Evolutionary conservation across 2,329 filamentous ascomycete genomes (phyloP).

Genomic region (Tolypocladium paradoxum): DNA sequence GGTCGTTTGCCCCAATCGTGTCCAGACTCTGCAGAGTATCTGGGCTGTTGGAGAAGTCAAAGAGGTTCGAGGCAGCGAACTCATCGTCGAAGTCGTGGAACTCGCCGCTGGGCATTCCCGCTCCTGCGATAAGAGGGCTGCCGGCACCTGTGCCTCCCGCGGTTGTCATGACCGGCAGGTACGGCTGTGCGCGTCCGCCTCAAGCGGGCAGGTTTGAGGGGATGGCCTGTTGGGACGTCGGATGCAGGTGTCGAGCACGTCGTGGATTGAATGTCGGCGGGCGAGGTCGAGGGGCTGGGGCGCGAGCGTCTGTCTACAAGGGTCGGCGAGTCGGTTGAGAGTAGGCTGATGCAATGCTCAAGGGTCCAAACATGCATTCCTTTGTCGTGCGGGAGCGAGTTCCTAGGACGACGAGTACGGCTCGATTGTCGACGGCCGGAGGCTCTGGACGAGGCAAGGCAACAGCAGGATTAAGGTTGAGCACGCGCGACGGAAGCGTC

Average conservation of each 20-base stretch:
- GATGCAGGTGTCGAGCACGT: not conserved
- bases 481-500: not conserved
- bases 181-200: slow-evolving; percentile 9
- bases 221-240: not conserved
- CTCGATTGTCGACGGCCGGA: not conserved
- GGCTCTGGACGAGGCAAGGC: not conserved
- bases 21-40: slow-evolving; percentile 25
- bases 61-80: slow-evolving; percentile 18
- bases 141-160: slow-evolving; percentile 18
- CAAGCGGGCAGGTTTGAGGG: not conserved
- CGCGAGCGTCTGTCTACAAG: not conserved
- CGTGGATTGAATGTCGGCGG: not conserved
- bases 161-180: slow-evolving; percentile 24
- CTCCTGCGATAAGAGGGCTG: slow-evolving; percentile 28
- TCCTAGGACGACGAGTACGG: not conserved
- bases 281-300: not conserved
- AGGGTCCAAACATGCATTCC: not conserved
- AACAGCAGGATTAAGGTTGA: slow-evolving; percentile 1
- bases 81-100: slow-evolving; percentile 28
- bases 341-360: not conserved
- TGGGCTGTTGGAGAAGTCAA: slow-evolving; percentile 26
- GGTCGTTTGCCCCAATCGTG: slow-evolving; percentile 17
- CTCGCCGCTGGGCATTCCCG: slow-evolving; percentile 25
- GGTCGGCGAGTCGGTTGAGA: not conserved
- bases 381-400: not conserved